Percentiles rank a stretch among this genome's conserved stretches.
Conservation (phyloP, 129 eudicot species). For the Scalesia atractyloides region DNA sequence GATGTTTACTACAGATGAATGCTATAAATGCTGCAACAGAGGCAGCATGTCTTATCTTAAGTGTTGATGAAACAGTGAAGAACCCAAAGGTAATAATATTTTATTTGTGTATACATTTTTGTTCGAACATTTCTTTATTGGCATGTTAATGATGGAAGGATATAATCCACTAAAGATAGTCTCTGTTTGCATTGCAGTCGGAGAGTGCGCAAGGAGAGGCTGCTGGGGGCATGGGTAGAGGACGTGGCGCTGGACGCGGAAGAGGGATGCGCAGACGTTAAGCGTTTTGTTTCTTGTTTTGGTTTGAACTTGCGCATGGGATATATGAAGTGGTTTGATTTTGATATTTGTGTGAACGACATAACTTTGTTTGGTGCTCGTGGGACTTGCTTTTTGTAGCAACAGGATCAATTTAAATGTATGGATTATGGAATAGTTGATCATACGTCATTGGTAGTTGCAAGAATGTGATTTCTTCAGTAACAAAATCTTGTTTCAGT, state of each 20-base stretch:
- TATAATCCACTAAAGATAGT: no score
- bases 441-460: not conserved
- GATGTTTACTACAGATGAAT: slow-evolving; percentile 56
- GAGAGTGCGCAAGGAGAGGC: slow-evolving; percentile 99
- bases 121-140: not conserved
- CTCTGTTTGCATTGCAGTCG: slow-evolving; percentile 55
- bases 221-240: slow-evolving; percentile 80
- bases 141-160: not conserved
- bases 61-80: slow-evolving; percentile 95
- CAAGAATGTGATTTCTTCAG: not conserved
- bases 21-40: slow-evolving; percentile 99
- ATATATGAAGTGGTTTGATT: slow-evolving; percentile 9
- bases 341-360: slow-evolving; percentile 20
- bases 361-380: not conserved
- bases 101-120: not conserved
- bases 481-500: not conserved
- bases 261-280: slow-evolving; percentile 93
- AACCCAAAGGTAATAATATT: slow-evolving; percentile 79
- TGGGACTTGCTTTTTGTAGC: not conserved
- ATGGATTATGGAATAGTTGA: not conserved
- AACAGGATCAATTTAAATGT: not conserved
- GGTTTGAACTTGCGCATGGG: slow-evolving; percentile 17
- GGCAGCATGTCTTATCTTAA: slow-evolving; percentile 95
- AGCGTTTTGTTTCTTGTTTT: not conserved
- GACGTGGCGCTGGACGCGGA: slow-evolving; percentile 85